These are phyloP conservation scores for Pseudopediastrum boryanum DNA, from an alignment of 139 green algal species.

Conservation along the genomic window DNA sequence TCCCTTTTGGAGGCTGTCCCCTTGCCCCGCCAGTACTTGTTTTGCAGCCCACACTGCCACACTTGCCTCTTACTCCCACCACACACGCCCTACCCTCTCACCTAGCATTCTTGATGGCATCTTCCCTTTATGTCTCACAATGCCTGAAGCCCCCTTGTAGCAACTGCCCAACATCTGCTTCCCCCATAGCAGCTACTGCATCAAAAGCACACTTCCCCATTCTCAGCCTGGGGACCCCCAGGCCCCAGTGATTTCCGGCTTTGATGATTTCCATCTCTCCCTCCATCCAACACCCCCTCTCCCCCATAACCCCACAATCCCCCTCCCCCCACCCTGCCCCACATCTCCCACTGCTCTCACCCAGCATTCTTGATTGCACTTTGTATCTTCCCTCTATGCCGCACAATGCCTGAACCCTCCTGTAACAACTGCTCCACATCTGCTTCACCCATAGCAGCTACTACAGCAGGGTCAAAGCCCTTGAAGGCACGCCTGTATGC, in stretches of 20 bases:
- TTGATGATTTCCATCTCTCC: too few relatives aligned
- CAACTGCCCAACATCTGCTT: slow-evolving; percentile 24
- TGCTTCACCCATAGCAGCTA: slow-evolving; percentile 23
- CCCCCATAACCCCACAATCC: too few relatives aligned
- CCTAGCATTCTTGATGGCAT: slow-evolving; percentile 41
- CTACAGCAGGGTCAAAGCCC: slow-evolving; percentile 23
- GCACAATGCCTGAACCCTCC: slow-evolving; percentile 33
- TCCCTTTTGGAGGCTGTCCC: too few relatives aligned
- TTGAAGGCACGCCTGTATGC: slow-evolving; percentile 44
- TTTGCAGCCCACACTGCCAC: too few relatives aligned
- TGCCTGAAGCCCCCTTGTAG: slow-evolving; percentile 30
- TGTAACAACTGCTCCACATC: slow-evolving; percentile 33
- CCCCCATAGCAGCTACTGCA: slow-evolving; percentile 24
- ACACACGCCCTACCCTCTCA: too few relatives aligned
- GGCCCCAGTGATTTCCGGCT: too few relatives aligned
- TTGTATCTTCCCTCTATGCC: slow-evolving; percentile 34
- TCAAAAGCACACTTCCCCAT: slow-evolving; percentile 32
- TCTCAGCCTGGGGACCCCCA: too few relatives aligned
- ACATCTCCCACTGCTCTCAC: too few relatives aligned
- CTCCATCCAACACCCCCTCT: too few relatives aligned
- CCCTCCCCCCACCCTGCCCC: too few relatives aligned
- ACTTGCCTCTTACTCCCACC: too few relatives aligned
- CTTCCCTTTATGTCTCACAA: slow-evolving; percentile 38
- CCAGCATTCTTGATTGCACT: slow-evolving; percentile 36
- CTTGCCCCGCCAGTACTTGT: too few relatives aligned